Evolutionary conservation across 345 rosid species (phyloP).

Genomic region (Populus deltoides): DNA sequence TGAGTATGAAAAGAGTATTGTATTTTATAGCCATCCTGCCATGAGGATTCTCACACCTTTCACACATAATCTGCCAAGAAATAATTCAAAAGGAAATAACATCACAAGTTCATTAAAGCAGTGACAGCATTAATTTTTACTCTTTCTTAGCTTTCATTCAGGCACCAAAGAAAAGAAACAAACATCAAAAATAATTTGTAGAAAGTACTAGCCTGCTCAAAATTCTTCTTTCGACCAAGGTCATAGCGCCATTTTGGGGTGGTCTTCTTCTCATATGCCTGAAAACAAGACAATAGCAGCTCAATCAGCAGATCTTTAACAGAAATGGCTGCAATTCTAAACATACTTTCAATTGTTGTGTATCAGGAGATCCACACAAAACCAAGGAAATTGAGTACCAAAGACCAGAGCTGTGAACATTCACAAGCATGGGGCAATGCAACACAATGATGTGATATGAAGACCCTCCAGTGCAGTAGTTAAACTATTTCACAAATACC

Average conservation of each 20-base stretch:
- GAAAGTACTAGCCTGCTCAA: conserved; percentile 66
- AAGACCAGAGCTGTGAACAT: neutral
- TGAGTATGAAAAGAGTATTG: neutral
- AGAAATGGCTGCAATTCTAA: neutral
- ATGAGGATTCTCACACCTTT: neutral
- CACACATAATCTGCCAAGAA: neutral
- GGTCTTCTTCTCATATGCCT: conserved; percentile 98
- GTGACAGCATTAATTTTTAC: neutral
- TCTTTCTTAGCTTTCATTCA: neutral
- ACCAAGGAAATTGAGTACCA: neutral
- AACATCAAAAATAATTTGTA: conserved; percentile 1
- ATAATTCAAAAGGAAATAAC: neutral
- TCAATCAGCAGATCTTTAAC: neutral
- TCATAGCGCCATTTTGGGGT: conserved; percentile 91
- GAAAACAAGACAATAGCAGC: conserved; percentile 21
- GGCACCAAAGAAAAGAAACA: neutral
- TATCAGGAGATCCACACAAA: neutral
- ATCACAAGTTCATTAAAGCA: neutral
- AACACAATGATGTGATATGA: neutral
- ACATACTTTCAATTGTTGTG: neutral
- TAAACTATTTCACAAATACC: neutral
- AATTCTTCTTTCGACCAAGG: conserved; percentile 79
- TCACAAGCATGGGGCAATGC: neutral
- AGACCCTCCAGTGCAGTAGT: neutral
- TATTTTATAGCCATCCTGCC: neutral